Conservation (phyloP, 2,329 filamentous ascomycete species). For the Aureobasidium zeae region DNA sequence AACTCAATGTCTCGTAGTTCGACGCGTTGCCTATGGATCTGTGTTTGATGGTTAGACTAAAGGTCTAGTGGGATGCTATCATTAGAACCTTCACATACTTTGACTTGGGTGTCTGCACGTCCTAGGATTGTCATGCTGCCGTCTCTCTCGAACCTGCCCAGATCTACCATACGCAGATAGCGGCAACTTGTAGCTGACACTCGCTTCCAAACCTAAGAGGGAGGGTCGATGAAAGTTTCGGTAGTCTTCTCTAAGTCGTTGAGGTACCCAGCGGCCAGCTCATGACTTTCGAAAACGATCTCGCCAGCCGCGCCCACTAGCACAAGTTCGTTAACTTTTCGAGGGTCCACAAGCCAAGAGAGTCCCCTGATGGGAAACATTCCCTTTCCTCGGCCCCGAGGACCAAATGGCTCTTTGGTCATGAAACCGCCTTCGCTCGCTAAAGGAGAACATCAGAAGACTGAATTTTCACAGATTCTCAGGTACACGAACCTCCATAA, state of each 20-base stretch:
- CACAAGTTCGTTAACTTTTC: background rate
- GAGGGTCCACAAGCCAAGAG: background rate
- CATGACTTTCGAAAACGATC: background rate
- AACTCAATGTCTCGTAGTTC: background rate
- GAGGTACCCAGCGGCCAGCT: background rate
- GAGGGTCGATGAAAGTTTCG: background rate
- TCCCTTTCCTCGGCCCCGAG: background rate
- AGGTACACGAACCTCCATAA: background rate
- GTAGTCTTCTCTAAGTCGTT: background rate
- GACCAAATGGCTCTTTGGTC: background rate
- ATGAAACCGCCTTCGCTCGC: background rate
- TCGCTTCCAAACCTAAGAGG: background rate
- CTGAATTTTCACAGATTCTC: background rate
- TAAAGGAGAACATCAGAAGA: background rate
- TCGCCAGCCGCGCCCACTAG: background rate
- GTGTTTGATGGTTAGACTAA: too few relatives aligned
- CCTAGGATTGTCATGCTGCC: background rate
- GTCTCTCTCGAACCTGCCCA: background rate
- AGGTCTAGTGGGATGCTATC: too few relatives aligned
- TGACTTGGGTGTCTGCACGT: background rate
- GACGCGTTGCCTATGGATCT: background rate
- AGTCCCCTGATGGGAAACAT: background rate
- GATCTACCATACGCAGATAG: background rate
- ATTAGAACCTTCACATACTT: background rate
- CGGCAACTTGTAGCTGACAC: background rate